Evolutionary conservation across 2,329 filamentous ascomycete genomes (phyloP), one percentile per base, ranked within the genome.

Genomic region (Diplodia intermedia): DNA sequence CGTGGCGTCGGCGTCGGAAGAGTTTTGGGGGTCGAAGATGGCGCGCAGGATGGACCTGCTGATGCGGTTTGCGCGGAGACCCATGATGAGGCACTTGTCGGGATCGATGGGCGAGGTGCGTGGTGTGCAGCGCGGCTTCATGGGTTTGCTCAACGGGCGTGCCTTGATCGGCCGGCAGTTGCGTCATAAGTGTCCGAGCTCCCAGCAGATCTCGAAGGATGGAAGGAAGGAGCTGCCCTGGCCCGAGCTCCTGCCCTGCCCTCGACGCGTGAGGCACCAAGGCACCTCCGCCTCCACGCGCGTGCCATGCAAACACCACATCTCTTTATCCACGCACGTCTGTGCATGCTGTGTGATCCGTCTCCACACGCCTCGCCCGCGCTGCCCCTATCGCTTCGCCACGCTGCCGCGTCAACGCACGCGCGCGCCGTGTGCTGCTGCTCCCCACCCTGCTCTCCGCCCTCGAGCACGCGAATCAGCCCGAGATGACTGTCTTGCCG

Each of bases 41-140:
- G 78, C 78, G 47, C 74, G 72, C 9, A 79, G 68, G 50, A 80
- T 80, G 1, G 78, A 79, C 9, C 72, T 75, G 67, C 77, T 78
- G 68, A 80, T 78, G 3, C 77, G 72, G 20, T 74, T 75, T 65
- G 78, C 73, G 54, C 78, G 76, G 26, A 73, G 71, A 56, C 77
- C 77, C 78, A 80, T 80, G 33, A 26, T 52, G 65, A 53, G 15
- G 55, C 29, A 47, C 9, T 20, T 47, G 9, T 20, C 20, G 43
- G 12, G 40, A 38, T 9, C 11, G 33, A 11, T 29, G 38, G 56
- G 12, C 6, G 36, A 29, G 23, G 26, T 15, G 26, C 4, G 33
- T 12, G 14, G 31, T 38, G 60, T 23, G 20, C 15, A 31, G 15
- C 15, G 36, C 40, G n/a, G 36, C 36, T 15, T 47, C 43, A 47